Evolutionary conservation across 805 yeast species (phyloP).

Genomic region (Candida ficus): DNA sequence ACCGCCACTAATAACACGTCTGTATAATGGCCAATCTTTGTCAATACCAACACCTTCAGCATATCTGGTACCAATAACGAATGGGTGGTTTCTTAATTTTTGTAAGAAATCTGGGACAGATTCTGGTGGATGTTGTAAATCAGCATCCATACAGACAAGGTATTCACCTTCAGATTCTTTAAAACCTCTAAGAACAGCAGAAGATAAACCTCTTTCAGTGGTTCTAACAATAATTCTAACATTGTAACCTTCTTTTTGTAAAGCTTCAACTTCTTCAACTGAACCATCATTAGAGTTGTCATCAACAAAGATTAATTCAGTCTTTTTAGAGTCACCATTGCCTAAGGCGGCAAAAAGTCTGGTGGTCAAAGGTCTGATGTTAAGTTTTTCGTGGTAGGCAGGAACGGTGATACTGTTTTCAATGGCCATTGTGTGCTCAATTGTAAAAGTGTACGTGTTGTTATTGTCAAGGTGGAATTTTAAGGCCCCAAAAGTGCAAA

Average conservation of each 20-base stretch:
- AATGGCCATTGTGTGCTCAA: slow-evolving; percentile 25
- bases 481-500: too few relatives aligned
- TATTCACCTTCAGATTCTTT: slow-evolving; percentile 42
- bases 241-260: slow-evolving; percentile 41
- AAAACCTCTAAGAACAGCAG: slow-evolving; percentile 46
- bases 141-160: slow-evolving; percentile 49
- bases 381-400: slow-evolving; percentile 45
- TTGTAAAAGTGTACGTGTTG: neutral
- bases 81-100: slow-evolving; percentile 35
- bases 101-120: slow-evolving; percentile 40
- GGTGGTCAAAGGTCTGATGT: slow-evolving; percentile 44
- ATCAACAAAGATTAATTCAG: slow-evolving; percentile 47
- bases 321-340: slow-evolving; percentile 32
- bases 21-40: slow-evolving; percentile 47
- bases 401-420: slow-evolving; percentile 42
- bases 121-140: slow-evolving; percentile 50
- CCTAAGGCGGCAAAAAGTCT: slow-evolving; percentile 45
- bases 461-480: too few relatives aligned
- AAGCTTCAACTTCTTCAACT: slow-evolving; percentile 43
- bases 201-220: slow-evolving; percentile 43
- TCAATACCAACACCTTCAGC: slow-evolving; percentile 53
- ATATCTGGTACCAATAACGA: slow-evolving; percentile 46
- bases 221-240: slow-evolving; percentile 46
- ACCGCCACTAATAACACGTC: slow-evolving; percentile 44
- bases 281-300: slow-evolving; percentile 49